These are phyloP conservation scores for Arthrobotrys entomopaga DNA, from an alignment of 2,329 filamentous ascomycete species.

Conservation along the genomic window DNA sequence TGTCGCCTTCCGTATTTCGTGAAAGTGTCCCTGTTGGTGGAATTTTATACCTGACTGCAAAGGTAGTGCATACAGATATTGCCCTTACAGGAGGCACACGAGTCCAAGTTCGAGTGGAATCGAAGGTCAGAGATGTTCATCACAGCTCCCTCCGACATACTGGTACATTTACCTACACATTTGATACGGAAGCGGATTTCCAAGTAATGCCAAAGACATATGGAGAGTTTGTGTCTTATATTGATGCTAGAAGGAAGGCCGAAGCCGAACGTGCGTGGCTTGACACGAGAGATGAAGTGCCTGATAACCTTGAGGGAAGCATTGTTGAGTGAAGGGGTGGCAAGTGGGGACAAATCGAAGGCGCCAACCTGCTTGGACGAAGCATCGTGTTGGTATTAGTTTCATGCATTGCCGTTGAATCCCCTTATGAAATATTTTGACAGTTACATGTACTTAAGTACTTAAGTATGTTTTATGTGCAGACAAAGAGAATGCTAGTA, in stretches of 20 bases:
- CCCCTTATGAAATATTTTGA: too few relatives aligned
- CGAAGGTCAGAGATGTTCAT: constrained; percentile 77
- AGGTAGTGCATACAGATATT: constrained; percentile 77
- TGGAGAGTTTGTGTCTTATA: constrained; percentile 64
- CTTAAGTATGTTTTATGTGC: too few relatives aligned
- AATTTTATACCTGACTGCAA: constrained; percentile 78
- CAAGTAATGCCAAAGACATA: constrained; percentile 71
- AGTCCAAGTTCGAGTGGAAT: constrained; percentile 76
- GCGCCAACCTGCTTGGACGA: background rate
- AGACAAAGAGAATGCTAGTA: too few relatives aligned
- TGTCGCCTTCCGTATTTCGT: constrained; percentile 78
- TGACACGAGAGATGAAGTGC: constrained; percentile 50
- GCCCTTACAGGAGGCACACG: constrained; percentile 66
- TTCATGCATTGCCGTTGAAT: too few relatives aligned
- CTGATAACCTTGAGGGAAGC: constrained; percentile 40
- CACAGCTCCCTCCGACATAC: constrained; percentile 75
- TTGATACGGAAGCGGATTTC: constrained; percentile 72
- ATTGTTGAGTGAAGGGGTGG: constrained; percentile 39
- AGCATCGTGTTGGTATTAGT: too few relatives aligned
- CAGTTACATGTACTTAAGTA: too few relatives aligned
- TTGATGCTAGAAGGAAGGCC: constrained; percentile 63
- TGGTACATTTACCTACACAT: constrained; percentile 81
- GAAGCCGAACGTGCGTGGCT: constrained; percentile 43
- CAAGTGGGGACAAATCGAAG: background rate
- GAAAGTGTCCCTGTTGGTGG: constrained; percentile 80